Conservation (phyloP, 73 alveolate genomes). For the Loxodes magnus region DNA sequence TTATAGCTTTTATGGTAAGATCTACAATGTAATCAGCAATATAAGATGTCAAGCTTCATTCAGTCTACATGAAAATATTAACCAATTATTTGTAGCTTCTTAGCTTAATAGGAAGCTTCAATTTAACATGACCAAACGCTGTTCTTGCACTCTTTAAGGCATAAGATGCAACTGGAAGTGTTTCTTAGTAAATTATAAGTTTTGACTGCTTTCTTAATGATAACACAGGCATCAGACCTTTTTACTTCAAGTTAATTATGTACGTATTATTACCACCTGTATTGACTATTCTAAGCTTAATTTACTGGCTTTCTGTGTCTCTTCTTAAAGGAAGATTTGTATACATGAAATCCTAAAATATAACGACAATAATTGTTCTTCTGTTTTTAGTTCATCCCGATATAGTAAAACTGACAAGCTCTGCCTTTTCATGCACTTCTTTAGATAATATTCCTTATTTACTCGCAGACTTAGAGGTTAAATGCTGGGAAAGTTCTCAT, state of each 20-base stretch:
- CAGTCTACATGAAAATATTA: conserved; percentile 44
- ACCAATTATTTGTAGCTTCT: conserved; percentile 39
- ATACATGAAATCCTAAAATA: conserved; percentile 12
- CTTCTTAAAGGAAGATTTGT: too few relatives aligned
- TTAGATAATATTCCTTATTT: conserved; percentile 31
- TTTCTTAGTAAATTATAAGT: conserved; percentile 23
- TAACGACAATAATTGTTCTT: conserved; percentile 30
- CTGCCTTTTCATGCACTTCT: conserved; percentile 32
- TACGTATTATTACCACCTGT: too few relatives aligned
- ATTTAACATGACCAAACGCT: conserved; percentile 38
- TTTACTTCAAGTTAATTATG: too few relatives aligned
- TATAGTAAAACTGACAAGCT: conserved; percentile 29
- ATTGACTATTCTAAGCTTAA: too few relatives aligned
- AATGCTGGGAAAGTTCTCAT: conserved; percentile 27
- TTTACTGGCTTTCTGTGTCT: too few relatives aligned
- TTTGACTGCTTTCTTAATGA: conserved; percentile 33
- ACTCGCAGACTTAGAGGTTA: conserved; percentile 19
- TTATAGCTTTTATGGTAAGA: conserved; percentile 21
- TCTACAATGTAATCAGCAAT: conserved; percentile 22
- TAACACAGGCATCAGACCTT: too few relatives aligned
- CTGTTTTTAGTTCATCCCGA: conserved; percentile 46
- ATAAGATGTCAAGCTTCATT: conserved; percentile 17
- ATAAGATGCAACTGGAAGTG: conserved; percentile 25
- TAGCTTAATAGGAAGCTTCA: conserved; percentile 30
- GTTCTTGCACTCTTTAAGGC: conserved; percentile 17